Evolutionary conservation across 176 grass and related monocot genomes (phyloP), one percentile per base, ranked within the genome.

Genomic region (Aegilops tauschii): DNA sequence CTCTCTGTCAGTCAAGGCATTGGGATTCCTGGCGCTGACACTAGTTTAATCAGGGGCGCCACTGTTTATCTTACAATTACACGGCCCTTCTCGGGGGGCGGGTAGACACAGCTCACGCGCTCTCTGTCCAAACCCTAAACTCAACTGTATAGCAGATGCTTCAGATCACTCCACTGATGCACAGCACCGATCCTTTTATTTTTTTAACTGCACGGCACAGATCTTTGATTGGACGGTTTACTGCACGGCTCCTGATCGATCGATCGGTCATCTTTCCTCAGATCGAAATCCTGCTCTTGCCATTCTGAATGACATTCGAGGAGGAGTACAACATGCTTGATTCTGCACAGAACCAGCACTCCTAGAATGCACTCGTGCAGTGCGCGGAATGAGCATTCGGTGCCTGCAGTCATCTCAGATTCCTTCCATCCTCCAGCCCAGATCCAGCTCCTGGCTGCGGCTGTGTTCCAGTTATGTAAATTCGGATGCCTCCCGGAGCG

Each of bases 21-120:
- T 85, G 90, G 86, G 90, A 88, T 88, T 91, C 90, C 88, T 88
- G 76, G 63, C 14, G 85, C 69, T 76, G n/a, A 6, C 58, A 80
- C 8, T 91, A 80, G 81, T 91, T 91, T 91, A 84, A 72, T 31
- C 3, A 31, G 12, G 56, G 56, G 27, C 42, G 4, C 36, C 21
- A 21, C 29, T 77, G 39, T 11, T 80, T 42, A 27, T 34, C 9
- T 45, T 45, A 12, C 42, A 4, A 69, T 35, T 69, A 65, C 44
- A 27, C 21, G 12, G n/a, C 20, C 56, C 81, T 71, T 71, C 17
- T 45, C 35, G 80, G 45, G 75, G 37, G 80, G 50, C 69, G 73
- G n/a, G 69, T 28, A 17, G 29, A 6, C 69, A 76, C 85, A 87
- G 76, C 85, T 91, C 89, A 84, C 62, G 58, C 37, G 61, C 37